A percentile compares a stretch with the other conserved stretches of the same genome.
These are phyloP conservation scores for Trichoderma pleuroti DNA, from an alignment of 2,329 filamentous ascomycete species.

Conservation along the genomic window DNA sequence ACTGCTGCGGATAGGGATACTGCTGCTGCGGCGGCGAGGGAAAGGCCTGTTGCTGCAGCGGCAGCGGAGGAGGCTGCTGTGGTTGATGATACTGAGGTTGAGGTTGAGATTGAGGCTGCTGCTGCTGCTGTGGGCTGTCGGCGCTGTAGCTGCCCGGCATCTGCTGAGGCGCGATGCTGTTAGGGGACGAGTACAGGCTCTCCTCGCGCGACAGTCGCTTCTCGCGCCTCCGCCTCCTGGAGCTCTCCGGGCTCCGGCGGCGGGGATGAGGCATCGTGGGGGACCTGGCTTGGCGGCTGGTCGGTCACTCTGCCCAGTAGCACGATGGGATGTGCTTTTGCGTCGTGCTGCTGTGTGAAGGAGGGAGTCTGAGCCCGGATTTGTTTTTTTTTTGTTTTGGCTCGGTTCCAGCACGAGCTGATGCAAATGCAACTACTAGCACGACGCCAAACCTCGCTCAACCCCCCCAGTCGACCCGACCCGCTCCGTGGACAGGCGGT, in stretches of 20 bases:
- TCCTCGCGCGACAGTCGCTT: slow-evolving; percentile 33
- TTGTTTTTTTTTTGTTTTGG: slow-evolving; percentile 18
- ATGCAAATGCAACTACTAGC: slow-evolving; percentile 12
- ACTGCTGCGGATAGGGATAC: slow-evolving; percentile 3
- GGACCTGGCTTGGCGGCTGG: slow-evolving; percentile 16
- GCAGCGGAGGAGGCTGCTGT: background rate
- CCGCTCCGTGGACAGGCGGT: slow-evolving; percentile 17
- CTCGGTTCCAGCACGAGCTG: slow-evolving; percentile 15
- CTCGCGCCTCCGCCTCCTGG: slow-evolving; percentile 46
- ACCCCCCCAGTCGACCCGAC: slow-evolving; percentile 16
- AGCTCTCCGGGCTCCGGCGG: slow-evolving; percentile 55
- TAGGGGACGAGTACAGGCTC: slow-evolving; percentile 21
- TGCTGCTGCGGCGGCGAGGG: slow-evolving; percentile 23
- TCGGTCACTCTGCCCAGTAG: background rate
- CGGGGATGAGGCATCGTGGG: slow-evolving; percentile 54
- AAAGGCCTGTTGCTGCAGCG: slow-evolving; percentile 20
- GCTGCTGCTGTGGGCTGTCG: slow-evolving; percentile 16
- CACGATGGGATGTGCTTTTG: background rate
- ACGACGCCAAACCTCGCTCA: slow-evolving; percentile 13
- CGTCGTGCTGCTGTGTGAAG: slow-evolving; percentile 10
- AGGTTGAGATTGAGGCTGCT: slow-evolving; percentile 14
- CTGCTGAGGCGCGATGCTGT: slow-evolving; percentile 19
- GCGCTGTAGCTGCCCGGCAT: slow-evolving; percentile 14
- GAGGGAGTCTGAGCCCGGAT: background rate
- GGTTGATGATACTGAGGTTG: slow-evolving; percentile 18